A percentile compares a stretch with the other conserved stretches of the same genome.
Conservation (phyloP, 2,329 filamentous ascomycete genomes). For the Aspergillus hiratsukae region DNA sequence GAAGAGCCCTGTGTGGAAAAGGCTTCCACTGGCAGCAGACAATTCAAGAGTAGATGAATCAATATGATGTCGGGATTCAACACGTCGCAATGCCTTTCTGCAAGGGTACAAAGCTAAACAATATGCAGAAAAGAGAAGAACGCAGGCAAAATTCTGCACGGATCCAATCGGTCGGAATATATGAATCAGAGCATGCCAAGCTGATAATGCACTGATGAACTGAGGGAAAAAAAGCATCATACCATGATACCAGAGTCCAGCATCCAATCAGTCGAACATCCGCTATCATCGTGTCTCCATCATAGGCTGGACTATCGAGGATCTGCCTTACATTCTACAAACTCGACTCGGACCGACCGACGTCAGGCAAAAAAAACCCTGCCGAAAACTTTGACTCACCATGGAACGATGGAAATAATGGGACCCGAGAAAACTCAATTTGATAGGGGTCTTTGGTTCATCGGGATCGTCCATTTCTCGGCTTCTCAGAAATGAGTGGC, state of each 20-base stretch:
- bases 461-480: no score
- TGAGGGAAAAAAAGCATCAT: not conserved
- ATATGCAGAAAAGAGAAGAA: no score
- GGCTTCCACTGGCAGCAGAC: not conserved
- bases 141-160: not conserved
- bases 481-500: no score
- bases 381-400: no score
- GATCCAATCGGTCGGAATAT: not conserved
- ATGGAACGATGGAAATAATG: no score
- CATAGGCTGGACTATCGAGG: not conserved
- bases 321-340: no score
- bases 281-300: not conserved
- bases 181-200: not conserved
- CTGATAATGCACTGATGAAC: not conserved
- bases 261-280: not conserved
- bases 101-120: no score
- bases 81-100: no score
- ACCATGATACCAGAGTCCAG: not conserved
- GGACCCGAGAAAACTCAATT: no score
- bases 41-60: not conserved
- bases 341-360: not conserved
- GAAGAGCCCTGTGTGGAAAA: not conserved
- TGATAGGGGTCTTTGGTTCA: no score
- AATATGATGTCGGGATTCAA: not conserved
- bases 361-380: not conserved